phyloP scores from a whole-genome alignment of 352 stramenopile genomes.

The Phytophthora chlamydospora region DNA sequence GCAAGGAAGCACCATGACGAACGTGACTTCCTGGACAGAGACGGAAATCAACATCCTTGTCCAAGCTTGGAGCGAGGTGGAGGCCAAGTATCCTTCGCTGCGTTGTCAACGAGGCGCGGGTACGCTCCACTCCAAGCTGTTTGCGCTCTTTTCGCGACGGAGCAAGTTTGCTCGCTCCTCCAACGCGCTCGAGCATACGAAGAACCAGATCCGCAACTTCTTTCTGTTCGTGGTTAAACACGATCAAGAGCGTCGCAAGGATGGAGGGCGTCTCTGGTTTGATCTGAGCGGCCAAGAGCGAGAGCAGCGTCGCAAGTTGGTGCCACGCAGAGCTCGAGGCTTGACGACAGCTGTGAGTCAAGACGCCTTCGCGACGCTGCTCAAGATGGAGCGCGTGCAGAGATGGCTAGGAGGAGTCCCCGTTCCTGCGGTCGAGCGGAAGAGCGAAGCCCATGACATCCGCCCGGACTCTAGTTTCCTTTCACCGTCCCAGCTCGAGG shows the following conservation, averaged over 20 bases:
- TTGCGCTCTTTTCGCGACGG: constrained; percentile 11
- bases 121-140: constrained; percentile 23
- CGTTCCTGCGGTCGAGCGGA: background rate
- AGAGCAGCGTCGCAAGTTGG: background rate
- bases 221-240: constrained; percentile 22
- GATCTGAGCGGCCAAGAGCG: constrained; percentile 19
- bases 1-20: constrained; percentile 3
- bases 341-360: constrained; percentile 11
- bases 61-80: constrained; percentile 29
- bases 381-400: constrained; percentile 27
- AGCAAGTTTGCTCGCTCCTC: constrained; percentile 14
- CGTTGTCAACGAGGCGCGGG: constrained; percentile 5
- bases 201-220: constrained; percentile 25
- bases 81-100: constrained; percentile 19
- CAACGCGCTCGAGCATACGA: constrained; percentile 2
- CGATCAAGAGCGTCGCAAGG: constrained; percentile 20
- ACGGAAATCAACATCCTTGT: constrained; percentile 24
- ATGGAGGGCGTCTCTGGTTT: constrained; percentile 26
- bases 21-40: constrained; percentile 27
- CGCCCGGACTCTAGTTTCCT: constrained; percentile 10
- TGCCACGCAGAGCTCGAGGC: constrained; percentile 2
- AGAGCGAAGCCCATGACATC: background rate
- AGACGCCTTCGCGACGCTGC: constrained; percentile 18
- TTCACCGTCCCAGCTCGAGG: background rate
- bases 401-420: constrained; percentile 12